These are phyloP conservation scores for Fusarium pseudonygamai DNA, from an alignment of 2,329 filamentous ascomycete genomes.

Conservation along the genomic window DNA sequence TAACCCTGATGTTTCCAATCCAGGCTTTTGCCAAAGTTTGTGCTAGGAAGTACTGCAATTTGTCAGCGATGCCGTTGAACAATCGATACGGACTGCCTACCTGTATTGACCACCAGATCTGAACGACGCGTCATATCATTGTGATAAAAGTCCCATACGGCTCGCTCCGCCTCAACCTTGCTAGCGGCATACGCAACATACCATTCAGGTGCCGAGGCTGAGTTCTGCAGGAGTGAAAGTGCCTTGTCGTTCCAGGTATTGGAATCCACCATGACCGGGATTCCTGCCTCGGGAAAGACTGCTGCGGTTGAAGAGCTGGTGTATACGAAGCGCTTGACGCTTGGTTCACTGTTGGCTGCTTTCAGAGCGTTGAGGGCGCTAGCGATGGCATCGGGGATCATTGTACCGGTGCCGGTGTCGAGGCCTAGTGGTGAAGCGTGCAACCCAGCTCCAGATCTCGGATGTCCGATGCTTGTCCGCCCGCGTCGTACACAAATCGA, in stretches of 20 bases:
- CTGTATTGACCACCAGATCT: constrained; percentile 35
- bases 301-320: background rate
- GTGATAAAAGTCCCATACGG: constrained; percentile 46
- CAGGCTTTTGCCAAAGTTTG: constrained; percentile 38
- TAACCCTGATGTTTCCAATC: constrained; percentile 27
- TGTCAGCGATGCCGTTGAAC: accelerated
- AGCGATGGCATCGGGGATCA: background rate
- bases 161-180: constrained; percentile 49
- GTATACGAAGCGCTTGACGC: background rate
- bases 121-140: constrained; percentile 28
- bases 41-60: constrained; percentile 31
- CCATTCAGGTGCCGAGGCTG: background rate
- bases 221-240: background rate
- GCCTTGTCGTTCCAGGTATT: constrained; percentile 49
- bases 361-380: background rate
- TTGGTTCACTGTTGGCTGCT: background rate
- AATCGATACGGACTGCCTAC: accelerated
- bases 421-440: background rate
- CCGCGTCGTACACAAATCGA: background rate
- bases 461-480: background rate
- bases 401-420: background rate
- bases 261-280: background rate
- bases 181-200: constrained; percentile 47
- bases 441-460: background rate
- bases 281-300: background rate